These are phyloP conservation scores for Candida tallmaniae DNA, from an alignment of 805 yeast genomes.

Conservation along the genomic window DNA sequence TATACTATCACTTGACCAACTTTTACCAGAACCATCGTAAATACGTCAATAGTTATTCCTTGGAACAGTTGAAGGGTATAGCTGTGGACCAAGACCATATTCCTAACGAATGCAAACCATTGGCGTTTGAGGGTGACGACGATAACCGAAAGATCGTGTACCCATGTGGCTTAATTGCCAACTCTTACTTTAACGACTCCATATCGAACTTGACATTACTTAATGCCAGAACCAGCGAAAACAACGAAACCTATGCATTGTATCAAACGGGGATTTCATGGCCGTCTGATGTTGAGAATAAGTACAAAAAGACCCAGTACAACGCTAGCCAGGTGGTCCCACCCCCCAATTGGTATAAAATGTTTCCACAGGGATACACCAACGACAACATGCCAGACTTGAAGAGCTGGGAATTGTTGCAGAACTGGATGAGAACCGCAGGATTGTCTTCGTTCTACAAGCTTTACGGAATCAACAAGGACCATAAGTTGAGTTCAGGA, in stretches of 20 bases:
- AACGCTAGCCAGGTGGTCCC: constrained; percentile 72
- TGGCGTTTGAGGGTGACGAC: constrained; percentile 35
- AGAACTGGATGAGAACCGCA: constrained; percentile 98
- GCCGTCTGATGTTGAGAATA: constrained; percentile 63
- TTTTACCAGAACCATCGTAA: constrained; percentile 94
- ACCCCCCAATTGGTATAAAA: constrained; percentile 85
- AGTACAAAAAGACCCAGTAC: constrained; percentile 72
- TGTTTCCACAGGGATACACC: constrained; percentile 87
- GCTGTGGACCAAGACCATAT: constrained; percentile 54
- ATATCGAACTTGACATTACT: constrained; percentile 50
- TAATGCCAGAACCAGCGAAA: constrained; percentile 38
- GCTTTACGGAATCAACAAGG: constrained; percentile 69
- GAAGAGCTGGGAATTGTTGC: constrained; percentile 74
- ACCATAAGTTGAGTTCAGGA: constrained; percentile 54
- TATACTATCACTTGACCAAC: constrained; percentile 84
- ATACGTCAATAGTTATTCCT: constrained; percentile 81
- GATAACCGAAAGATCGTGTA: constrained; percentile 48
- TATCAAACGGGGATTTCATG: constrained; percentile 71
- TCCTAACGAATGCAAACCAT: constrained; percentile 34
- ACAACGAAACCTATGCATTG: constrained; percentile 42
- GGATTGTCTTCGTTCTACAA: constrained; percentile 88
- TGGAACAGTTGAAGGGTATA: constrained; percentile 73
- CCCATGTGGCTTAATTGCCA: constrained; percentile 95
- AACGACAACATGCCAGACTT: constrained; percentile 74
- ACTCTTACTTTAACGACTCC: constrained; percentile 88